Evolutionary conservation across 2,329 filamentous ascomycete species (phyloP).

Genomic region (Xylariales sp.): DNA sequence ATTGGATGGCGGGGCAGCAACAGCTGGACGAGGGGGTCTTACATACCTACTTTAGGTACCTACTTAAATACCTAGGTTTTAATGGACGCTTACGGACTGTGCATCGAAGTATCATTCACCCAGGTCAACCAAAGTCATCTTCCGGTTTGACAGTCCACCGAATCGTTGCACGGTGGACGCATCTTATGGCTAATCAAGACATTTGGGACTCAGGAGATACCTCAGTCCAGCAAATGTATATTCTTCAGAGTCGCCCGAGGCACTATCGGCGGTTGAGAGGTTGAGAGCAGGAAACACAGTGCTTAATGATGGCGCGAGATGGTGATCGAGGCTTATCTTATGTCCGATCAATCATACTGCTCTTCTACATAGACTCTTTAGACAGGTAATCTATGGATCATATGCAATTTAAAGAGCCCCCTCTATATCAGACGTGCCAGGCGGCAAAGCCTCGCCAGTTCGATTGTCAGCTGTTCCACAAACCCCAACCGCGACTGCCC

Average conservation of each 20-base stretch:
- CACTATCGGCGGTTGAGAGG: background rate
- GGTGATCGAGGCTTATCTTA: constrained; percentile 4
- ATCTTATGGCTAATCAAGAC: no score
- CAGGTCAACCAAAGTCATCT: no score
- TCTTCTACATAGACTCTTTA: background rate
- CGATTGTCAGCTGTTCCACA: constrained; percentile 9
- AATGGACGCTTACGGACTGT: no score
- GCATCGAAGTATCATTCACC: no score
- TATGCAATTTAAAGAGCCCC: background rate
- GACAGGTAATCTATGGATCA: background rate
- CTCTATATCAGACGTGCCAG: background rate
- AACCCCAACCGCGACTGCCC: constrained; percentile 5
- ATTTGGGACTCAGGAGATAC: no score
- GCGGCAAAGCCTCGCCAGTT: constrained; percentile 5
- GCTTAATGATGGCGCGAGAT: background rate
- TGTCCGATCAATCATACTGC: background rate
- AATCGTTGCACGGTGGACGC: no score
- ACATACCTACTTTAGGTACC: no score
- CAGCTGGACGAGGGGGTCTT: constrained; percentile 1
- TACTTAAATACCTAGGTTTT: no score
- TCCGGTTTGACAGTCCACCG: no score
- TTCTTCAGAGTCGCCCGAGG: background rate
- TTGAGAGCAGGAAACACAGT: background rate
- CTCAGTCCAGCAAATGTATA: no score
- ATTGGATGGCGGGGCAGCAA: constrained; percentile 1